Conservation (phyloP, 2,329 filamentous ascomycete species). For the Exophiala aquamarina region DNA sequence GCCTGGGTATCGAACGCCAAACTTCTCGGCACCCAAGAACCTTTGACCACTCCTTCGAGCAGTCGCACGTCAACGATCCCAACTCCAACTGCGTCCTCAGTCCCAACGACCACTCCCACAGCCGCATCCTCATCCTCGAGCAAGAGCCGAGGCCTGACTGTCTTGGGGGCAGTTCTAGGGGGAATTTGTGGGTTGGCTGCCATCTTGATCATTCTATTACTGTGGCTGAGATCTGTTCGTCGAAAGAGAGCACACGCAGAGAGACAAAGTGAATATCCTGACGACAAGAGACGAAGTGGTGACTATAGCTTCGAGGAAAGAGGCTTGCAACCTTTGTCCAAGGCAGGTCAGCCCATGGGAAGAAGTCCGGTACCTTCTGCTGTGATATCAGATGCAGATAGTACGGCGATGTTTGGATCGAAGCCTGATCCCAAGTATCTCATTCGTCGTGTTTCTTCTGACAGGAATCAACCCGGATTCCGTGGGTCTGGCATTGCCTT, state of each 20-base stretch:
- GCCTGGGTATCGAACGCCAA: conserved; percentile 72
- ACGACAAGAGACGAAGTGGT: conserved; percentile 53
- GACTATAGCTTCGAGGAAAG: conserved; percentile 45
- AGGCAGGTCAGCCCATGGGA: conserved; percentile 45
- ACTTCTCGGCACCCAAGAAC: conserved; percentile 55
- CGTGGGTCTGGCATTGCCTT: conserved; percentile 21
- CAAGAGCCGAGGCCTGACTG: conserved; percentile 49
- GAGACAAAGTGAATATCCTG: conserved; percentile 50
- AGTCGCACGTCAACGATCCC: conserved; percentile 29
- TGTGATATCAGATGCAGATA: conserved; percentile 26
- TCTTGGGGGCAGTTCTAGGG: conserved; percentile 80
- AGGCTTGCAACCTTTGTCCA: conserved; percentile 44
- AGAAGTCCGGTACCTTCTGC: conserved; percentile 42
- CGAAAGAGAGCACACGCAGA: conserved; percentile 48
- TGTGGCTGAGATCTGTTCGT: conserved; percentile 63
- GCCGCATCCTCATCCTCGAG: conserved; percentile 36
- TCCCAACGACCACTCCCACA: conserved; percentile 32
- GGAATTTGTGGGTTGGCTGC: conserved; percentile 73
- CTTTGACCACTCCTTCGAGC: conserved; percentile 29
- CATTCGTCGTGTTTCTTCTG: conserved; percentile 27
- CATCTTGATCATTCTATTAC: conserved; percentile 69
- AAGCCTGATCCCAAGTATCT: conserved; percentile 35
- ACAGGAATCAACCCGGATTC: conserved; percentile 11
- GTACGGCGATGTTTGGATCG: conserved; percentile 40
- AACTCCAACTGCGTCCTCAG: conserved; percentile 28